phyloP scores from a whole-genome alignment of 2,329 filamentous ascomycete genomes.

The Fusarium torulosum region DNA sequence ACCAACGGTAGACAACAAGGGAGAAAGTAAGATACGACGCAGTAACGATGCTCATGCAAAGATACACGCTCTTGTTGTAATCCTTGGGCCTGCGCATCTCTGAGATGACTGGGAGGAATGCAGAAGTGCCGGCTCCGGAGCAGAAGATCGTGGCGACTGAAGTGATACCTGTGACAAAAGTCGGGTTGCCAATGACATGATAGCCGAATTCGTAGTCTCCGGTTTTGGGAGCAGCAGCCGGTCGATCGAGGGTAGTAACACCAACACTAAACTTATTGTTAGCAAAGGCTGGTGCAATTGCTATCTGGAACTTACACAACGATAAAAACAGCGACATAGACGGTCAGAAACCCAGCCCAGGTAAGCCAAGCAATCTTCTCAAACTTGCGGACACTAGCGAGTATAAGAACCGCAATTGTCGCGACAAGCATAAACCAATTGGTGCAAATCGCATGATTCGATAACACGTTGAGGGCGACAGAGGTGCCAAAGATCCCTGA shows the following conservation, averaged over 20 bases:
- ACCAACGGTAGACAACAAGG: conserved; percentile 50
- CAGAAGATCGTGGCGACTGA: conserved; percentile 60
- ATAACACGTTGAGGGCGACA: conserved; percentile 70
- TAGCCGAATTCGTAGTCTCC: conserved; percentile 69
- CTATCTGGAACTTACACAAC: conserved; percentile 53
- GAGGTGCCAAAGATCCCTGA: conserved; percentile 71
- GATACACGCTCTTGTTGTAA: conserved; percentile 45
- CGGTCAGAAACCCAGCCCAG: conserved; percentile 64
- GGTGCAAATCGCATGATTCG: conserved; percentile 68
- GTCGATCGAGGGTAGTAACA: conserved; percentile 63
- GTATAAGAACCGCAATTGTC: conserved; percentile 61
- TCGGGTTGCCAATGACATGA: conserved; percentile 62
- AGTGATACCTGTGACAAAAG: conserved; percentile 66
- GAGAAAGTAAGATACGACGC: conserved; percentile 49
- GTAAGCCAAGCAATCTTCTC: conserved; percentile 65
- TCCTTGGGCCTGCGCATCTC: conserved; percentile 61
- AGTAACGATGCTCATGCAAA: conserved; percentile 44
- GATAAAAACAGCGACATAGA: conserved; percentile 67
- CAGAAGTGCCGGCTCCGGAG: conserved; percentile 59
- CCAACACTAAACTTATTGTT: conserved; percentile 32
- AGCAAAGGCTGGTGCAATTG: not conserved
- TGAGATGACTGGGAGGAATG: conserved; percentile 60
- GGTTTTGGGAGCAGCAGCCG: conserved; percentile 66
- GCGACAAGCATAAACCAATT: conserved; percentile 69
- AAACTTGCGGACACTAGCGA: conserved; percentile 61